These are phyloP conservation scores for Drechslerella dactyloides DNA, from an alignment of 2,329 filamentous ascomycete genomes.

Conservation along the genomic window DNA sequence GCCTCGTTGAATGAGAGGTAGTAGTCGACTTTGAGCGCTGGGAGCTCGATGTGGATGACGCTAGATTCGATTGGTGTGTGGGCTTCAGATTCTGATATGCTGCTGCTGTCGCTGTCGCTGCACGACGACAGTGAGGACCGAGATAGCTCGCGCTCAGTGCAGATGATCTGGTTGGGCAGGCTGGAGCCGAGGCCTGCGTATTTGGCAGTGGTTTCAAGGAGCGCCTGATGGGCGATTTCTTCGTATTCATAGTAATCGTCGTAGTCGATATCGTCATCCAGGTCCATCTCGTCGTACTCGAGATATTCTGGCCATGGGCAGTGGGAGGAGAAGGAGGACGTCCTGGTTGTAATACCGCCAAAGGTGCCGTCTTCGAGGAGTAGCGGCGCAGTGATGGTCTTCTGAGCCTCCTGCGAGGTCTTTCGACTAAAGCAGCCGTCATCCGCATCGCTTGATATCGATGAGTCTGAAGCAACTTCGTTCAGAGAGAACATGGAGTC, in stretches of 20 bases:
- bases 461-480: slow-evolving; percentile 45
- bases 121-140: slow-evolving; percentile 29
- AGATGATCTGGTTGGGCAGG: slow-evolving; percentile 32
- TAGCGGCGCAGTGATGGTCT: slow-evolving; percentile 27
- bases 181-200: slow-evolving; percentile 45
- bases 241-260: slow-evolving; percentile 49
- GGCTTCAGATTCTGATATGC: slow-evolving; percentile 32
- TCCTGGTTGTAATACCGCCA: slow-evolving; percentile 12
- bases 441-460: slow-evolving; percentile 43
- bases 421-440: slow-evolving; percentile 38
- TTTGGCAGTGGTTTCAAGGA: slow-evolving; percentile 27
- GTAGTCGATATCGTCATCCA: slow-evolving; percentile 40
- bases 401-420: slow-evolving; percentile 29
- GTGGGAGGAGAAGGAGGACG: slow-evolving; percentile 34
- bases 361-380: slow-evolving; percentile 33
- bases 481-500: slow-evolving; percentile 48
- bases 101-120: background rate
- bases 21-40: slow-evolving; percentile 47
- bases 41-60: slow-evolving; percentile 48
- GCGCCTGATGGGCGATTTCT: slow-evolving; percentile 32
- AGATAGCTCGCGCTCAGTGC: slow-evolving; percentile 28
- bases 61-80: slow-evolving; percentile 25
- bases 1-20: slow-evolving; percentile 40
- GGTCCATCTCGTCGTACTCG: slow-evolving; percentile 32
- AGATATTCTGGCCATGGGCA: slow-evolving; percentile 46